phyloP scores from a whole-genome alignment of 495 filamentous ascomycete species.

The Neurospora sp. region DNA sequence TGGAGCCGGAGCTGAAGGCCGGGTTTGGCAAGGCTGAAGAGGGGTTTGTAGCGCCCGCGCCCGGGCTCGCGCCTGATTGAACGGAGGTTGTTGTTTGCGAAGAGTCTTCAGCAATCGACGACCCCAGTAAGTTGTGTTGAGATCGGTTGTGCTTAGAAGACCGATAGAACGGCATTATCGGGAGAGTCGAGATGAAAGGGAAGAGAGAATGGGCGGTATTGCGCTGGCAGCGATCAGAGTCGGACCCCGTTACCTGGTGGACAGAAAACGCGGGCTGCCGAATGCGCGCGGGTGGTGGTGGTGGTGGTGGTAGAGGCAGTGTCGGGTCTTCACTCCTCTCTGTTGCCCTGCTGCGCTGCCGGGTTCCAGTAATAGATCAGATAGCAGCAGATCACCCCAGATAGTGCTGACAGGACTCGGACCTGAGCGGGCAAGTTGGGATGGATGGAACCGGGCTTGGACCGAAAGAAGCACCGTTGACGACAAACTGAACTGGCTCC shows the following conservation, averaged over 20 bases:
- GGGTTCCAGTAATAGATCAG: background rate
- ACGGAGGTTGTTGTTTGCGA: constrained; percentile 9
- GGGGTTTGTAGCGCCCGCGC: constrained; percentile 28
- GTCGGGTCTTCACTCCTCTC: background rate
- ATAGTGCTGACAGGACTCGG: background rate
- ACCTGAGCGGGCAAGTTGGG: background rate
- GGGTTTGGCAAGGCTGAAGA: constrained; percentile 35
- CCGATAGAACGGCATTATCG: constrained; percentile 37
- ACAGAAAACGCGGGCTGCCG: background rate
- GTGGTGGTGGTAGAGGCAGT: background rate
- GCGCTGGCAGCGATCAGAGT: background rate
- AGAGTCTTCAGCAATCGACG: constrained; percentile 20
- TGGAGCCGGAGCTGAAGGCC: constrained; percentile 28
- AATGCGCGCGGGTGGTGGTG: background rate
- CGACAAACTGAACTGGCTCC: background rate
- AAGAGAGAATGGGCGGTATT: background rate
- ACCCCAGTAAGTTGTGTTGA: constrained; percentile 39
- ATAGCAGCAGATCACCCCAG: background rate
- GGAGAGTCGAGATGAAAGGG: constrained; percentile 1
- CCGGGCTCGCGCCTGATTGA: constrained; percentile 18
- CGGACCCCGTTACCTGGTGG: background rate
- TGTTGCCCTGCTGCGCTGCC: background rate
- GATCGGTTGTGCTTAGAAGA: constrained; percentile 39
- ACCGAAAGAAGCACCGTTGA: background rate
- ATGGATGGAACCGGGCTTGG: background rate